These are phyloP conservation scores for Magnaporthales sp. DNA, from an alignment of 2,329 filamentous ascomycete genomes.

Conservation along the genomic window DNA sequence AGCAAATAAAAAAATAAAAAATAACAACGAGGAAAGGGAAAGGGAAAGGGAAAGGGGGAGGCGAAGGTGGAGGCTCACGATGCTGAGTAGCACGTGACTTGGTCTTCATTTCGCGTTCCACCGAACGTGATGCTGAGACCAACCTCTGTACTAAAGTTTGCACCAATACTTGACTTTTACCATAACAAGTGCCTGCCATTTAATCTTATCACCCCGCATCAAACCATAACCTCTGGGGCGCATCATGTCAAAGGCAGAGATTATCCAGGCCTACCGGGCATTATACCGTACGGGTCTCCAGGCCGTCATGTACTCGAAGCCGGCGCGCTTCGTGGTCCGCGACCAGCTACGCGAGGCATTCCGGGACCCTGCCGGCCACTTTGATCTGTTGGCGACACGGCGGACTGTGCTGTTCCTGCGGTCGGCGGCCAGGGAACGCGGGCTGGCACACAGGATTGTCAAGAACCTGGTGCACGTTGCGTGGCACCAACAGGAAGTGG, in stretches of 20 bases:
- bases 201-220: neutral
- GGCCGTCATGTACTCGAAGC: conserved; percentile 63
- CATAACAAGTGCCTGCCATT: neutral
- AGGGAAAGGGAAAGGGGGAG: too few relatives aligned
- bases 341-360: conserved; percentile 54
- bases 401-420: conserved; percentile 64
- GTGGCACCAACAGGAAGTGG: conserved; percentile 23
- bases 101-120: neutral
- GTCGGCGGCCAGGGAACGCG: conserved; percentile 52
- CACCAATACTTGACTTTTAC: neutral
- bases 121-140: neutral
- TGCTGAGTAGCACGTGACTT: neutral
- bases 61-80: neutral
- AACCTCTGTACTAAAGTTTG: neutral
- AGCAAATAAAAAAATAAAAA: neutral
- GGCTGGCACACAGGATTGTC: conserved; percentile 63
- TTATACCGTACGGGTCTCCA: conserved; percentile 59
- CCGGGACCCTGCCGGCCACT: conserved; percentile 27
- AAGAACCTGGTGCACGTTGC: conserved; percentile 55
- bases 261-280: conserved; percentile 60
- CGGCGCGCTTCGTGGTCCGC: conserved; percentile 54
- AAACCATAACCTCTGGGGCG: too few relatives aligned
- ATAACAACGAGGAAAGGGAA: neutral
- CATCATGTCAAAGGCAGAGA: conserved; percentile 27
- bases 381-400: conserved; percentile 43